Evolutionary conservation across 1,284 basidiomycete species (phyloP).

Genomic region (Dichomitus squalens): DNA sequence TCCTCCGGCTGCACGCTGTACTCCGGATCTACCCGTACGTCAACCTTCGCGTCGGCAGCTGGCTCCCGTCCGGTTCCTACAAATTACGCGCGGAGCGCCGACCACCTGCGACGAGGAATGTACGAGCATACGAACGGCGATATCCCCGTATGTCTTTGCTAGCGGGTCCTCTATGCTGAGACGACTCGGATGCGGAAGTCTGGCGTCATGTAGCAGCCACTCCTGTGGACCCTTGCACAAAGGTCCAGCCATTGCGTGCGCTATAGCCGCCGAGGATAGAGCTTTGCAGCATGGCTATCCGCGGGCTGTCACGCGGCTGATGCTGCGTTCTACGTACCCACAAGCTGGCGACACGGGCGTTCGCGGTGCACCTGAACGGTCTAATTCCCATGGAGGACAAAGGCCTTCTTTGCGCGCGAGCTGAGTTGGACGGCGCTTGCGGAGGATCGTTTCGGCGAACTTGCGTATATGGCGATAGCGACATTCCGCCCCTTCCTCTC

Average conservation of each 20-base stretch:
- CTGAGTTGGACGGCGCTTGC: not conserved
- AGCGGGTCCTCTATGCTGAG: not conserved
- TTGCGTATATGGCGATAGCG: not conserved
- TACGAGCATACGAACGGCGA: not conserved
- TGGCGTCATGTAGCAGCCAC: not conserved
- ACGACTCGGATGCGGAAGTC: too few species aligned
- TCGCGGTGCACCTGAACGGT: not conserved
- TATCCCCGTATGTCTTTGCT: slow-evolving; percentile 3
- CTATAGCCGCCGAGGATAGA: slow-evolving; percentile 6
- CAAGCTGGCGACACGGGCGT: not conserved
- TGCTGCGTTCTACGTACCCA: not conserved
- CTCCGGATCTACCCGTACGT: slow-evolving; percentile 1
- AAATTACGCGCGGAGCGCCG: slow-evolving; percentile 4
- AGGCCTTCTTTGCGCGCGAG: slow-evolving; percentile 7
- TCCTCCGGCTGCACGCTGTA: not conserved
- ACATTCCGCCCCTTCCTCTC: not conserved
- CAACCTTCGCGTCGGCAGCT: not conserved
- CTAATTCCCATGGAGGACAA: not conserved
- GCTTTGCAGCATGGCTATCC: slow-evolving; percentile 6
- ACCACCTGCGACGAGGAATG: not conserved
- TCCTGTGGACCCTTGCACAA: slow-evolving; percentile 1
- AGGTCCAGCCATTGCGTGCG: slow-evolving; percentile 7
- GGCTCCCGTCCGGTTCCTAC: not conserved
- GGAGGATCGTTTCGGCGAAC: not conserved
- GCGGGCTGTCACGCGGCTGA: slow-evolving; percentile 8